These are phyloP conservation scores for Penicillium sclerotiorum DNA, from an alignment of 2,329 filamentous ascomycete species.

Conservation along the genomic window DNA sequence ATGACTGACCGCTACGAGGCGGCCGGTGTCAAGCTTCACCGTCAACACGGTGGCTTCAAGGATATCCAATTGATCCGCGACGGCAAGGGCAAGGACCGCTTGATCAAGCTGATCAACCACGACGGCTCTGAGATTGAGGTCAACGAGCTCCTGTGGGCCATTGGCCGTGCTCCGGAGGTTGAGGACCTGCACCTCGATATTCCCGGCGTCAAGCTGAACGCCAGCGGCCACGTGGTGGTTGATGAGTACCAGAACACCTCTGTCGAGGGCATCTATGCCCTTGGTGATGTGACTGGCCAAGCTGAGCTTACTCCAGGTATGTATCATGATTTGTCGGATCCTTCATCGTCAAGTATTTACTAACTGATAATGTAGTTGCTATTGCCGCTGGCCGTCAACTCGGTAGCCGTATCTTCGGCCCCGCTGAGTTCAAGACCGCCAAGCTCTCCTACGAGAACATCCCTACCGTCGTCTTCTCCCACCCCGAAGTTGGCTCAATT, in stretches of 20 bases:
- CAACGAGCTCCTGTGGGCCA: conserved; percentile 55
- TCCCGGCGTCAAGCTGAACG: conserved; percentile 45
- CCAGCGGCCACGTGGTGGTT: conserved; percentile 47
- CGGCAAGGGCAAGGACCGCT: conserved; percentile 51
- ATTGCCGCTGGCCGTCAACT: conserved; percentile 56
- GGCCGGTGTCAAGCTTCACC: conserved; percentile 52
- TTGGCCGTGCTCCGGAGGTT: conserved; percentile 51
- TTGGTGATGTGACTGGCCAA: conserved; percentile 56
- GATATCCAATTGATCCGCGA: conserved; percentile 49
- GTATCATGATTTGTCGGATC: conserved; percentile 7
- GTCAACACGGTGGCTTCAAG: conserved; percentile 50
- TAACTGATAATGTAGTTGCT: conserved; percentile 41
- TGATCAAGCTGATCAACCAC: conserved; percentile 47
- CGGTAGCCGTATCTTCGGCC: conserved; percentile 54
- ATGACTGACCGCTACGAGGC: conserved; percentile 56
- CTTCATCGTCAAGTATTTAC: background rate
- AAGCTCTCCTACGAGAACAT: conserved; percentile 55
- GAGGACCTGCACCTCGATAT: conserved; percentile 46
- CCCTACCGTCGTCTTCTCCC: conserved; percentile 56
- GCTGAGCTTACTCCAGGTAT: conserved; percentile 54
- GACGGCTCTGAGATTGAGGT: conserved; percentile 49
- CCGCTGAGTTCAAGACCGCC: conserved; percentile 45
- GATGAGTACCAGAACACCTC: conserved; percentile 56
- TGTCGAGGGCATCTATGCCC: conserved; percentile 51
- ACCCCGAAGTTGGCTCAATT: conserved; percentile 53